These are phyloP conservation scores for Knufia fluminis DNA, from an alignment of 2,329 filamentous ascomycete genomes.

Conservation along the genomic window DNA sequence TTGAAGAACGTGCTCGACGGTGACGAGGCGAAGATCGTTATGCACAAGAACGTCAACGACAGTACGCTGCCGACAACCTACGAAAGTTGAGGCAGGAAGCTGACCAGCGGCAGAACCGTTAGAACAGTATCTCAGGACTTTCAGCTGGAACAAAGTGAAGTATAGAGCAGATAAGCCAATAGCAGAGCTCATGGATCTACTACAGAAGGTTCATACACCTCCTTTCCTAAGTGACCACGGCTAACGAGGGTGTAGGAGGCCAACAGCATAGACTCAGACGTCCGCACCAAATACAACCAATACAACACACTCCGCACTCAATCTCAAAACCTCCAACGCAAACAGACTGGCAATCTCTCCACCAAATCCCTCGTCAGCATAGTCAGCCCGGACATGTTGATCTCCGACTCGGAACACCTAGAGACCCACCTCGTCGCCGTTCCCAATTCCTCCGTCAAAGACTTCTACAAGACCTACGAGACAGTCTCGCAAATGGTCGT, in stretches of 20 bases:
- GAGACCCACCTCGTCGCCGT: conserved; percentile 92
- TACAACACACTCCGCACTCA: conserved; percentile 88
- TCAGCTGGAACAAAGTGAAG: conserved; percentile 96
- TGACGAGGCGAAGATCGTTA: conserved; percentile 69
- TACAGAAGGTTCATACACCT: conserved; percentile 62
- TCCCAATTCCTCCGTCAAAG: conserved; percentile 68
- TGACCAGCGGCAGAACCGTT: conserved; percentile 62
- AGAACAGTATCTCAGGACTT: conserved; percentile 80
- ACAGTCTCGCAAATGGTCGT: conserved; percentile 85
- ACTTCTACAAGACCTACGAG: conserved; percentile 85
- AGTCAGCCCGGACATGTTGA: conserved; percentile 67
- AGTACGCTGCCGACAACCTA: conserved; percentile 50
- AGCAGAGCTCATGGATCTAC: conserved; percentile 70
- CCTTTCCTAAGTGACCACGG: neutral
- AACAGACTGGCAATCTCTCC: conserved; percentile 86
- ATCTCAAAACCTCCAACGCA: conserved; percentile 70
- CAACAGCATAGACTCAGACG: conserved; percentile 85
- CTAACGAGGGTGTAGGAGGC: conserved; percentile 54
- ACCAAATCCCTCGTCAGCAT: conserved; percentile 90
- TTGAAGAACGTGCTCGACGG: conserved; percentile 73
- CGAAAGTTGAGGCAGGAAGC: neutral
- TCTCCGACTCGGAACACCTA: conserved; percentile 82
- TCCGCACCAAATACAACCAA: conserved; percentile 87
- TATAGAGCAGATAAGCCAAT: conserved; percentile 90
- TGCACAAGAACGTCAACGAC: conserved; percentile 90